A percentile compares a stretch with the other conserved stretches of the same genome.
Evolutionary conservation across 345 rosid genomes (phyloP).

Genomic region (Lumnitzera racemosa): DNA sequence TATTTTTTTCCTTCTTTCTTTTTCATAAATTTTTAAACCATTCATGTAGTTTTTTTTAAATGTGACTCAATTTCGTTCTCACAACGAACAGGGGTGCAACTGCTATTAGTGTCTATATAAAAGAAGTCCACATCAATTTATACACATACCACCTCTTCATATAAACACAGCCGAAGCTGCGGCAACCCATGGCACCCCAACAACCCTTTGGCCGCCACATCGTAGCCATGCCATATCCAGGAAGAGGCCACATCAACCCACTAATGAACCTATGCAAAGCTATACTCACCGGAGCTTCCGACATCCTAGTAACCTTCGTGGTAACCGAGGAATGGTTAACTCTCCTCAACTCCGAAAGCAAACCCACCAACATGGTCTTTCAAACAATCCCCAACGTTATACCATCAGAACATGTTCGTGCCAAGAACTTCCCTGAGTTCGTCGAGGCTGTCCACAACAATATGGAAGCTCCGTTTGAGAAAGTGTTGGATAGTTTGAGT

Average conservation of each 20-base stretch:
- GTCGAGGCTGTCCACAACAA: conserved; percentile 12
- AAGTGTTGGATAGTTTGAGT: conserved; percentile 11
- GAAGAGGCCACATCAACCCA: conserved; percentile 4
- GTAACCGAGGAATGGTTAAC: conserved; percentile 5
- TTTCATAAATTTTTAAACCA: too few species aligned
- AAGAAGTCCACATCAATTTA: too few species aligned
- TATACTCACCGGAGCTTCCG: background rate
- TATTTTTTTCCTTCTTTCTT: too few species aligned
- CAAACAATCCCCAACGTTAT: conserved; percentile 17
- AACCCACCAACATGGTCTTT: background rate
- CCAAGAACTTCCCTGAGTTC: conserved; percentile 8
- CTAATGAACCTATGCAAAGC: conserved; percentile 1
- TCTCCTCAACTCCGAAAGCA: conserved; percentile 1
- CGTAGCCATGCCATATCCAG: conserved; percentile 1
- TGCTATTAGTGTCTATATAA: too few species aligned
- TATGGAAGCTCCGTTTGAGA: conserved; percentile 18
- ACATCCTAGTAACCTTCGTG: conserved; percentile 2
- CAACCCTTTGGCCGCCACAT: background rate
- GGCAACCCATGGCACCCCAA: too few species aligned
- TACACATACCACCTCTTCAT: too few species aligned
- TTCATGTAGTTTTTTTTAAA: too few species aligned
- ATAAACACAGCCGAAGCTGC: too few species aligned
- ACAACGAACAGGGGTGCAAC: too few species aligned
- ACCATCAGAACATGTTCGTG: conserved; percentile 14
- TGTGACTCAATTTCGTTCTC: too few species aligned